Evolutionary conservation across 805 yeast species (phyloP).

Genomic region (Zygosaccharomyces bisporus): DNA sequence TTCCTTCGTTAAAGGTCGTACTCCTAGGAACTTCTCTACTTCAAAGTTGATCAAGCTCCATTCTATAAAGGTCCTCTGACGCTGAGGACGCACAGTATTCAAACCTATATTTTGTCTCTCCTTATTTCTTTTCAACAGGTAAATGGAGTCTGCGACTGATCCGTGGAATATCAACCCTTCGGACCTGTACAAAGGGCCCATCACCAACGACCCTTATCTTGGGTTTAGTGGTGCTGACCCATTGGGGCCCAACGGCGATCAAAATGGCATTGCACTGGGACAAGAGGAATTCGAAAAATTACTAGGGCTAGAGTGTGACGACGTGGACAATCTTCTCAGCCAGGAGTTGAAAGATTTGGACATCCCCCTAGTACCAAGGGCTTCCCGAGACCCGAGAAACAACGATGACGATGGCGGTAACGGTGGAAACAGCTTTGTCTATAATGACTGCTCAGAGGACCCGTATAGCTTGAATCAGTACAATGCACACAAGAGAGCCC

Average conservation of each 20-base stretch:
- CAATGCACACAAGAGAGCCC: conserved; percentile 50
- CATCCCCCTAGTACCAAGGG: conserved; percentile 45
- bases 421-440: conserved; percentile 2
- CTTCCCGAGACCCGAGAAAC: conserved; percentile 3
- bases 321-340: conserved; percentile 53
- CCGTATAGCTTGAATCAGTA: conserved; percentile 12
- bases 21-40: not conserved
- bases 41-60: not conserved
- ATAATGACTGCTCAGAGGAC: conserved; percentile 9
- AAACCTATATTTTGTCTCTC: conserved; percentile 1
- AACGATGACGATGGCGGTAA: not conserved
- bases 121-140: not conserved
- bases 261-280: conserved; percentile 37
- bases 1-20: conserved; percentile 1
- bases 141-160: conserved; percentile 15
- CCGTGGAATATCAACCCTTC: conserved; percentile 24
- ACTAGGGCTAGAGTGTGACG: conserved; percentile 46
- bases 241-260: not conserved
- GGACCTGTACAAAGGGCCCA: conserved; percentile 10
- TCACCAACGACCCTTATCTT: conserved; percentile 3
- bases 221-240: conserved; percentile 1
- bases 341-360: conserved; percentile 61
- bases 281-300: conserved; percentile 49
- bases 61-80: not conserved
- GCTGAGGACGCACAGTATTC: not conserved